Base-by-base conservation (phyloP, 129 eudicot species). In the Heracleum sosnowskyi region DNA sequence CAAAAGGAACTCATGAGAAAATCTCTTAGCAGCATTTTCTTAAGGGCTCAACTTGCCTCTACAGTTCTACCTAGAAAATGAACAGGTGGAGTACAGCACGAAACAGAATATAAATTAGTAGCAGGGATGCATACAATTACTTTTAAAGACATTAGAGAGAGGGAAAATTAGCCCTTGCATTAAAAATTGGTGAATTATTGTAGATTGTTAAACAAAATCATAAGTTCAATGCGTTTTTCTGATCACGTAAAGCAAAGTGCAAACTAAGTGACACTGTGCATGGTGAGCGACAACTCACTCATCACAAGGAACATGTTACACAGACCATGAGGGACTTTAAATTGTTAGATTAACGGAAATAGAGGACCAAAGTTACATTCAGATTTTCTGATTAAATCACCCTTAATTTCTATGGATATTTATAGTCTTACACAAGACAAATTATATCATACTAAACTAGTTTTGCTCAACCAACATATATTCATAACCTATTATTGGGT, bases 71-170 rank as follows among this genome's bases (percentile, higher is more conserved):
- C 60, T 51, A 5, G 1, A 51, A 20, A 51, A 18, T 51, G 31
- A 51, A 20, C 64, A 55, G n/a, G 60, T 13, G 60, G 24, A 4
- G 18, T 12, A 45, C 34, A 60, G 68, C 11, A 2, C 26, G 68
- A n/a, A 24, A 60, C 68, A n/a, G 68, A 60, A n/a, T n/a, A 28
- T 0, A 63, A 28, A 63, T 29, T 63, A 63, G 70, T 31, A 31
- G 69, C 71, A 80, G 69, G 80, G 76, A 71, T 28, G 34, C 69
- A 62, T 22, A 57, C 69, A 9, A 53, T 9, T 53, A 6, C 62
- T 53, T 6, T 53, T 3, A 20, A 53, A 11, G 13, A 11, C 13
- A 44, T 2, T 44, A 42, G 11, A 42, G 13, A 42, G 46, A 11
- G 46, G 7, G 41, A n/a, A n/a, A n/a, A n/a, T n/a, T n/a, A n/a